Conservation (phyloP, 257 asterid genomes). For the Solanum corneliomulleri region DNA sequence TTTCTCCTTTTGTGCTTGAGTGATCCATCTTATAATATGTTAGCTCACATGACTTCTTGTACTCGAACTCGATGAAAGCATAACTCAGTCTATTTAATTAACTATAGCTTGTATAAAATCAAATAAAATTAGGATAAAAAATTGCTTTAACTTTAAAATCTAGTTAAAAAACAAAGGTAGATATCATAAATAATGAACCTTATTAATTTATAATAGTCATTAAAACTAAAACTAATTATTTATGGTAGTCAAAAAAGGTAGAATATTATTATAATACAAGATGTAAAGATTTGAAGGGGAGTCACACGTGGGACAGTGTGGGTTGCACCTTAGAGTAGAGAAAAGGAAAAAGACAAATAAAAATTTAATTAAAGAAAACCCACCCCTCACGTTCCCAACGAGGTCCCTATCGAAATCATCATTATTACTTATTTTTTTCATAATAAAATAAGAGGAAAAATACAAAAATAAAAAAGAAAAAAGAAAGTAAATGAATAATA, state of each 20-base stretch:
- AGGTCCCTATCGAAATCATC: background rate
- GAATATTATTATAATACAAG: background rate
- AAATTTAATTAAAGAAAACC: background rate
- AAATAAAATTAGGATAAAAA: too few relatives aligned
- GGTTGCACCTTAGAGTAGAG: slow-evolving; percentile 5
- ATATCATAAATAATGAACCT: too few relatives aligned
- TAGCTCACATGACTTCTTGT: slow-evolving; percentile 67
- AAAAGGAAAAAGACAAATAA: background rate
- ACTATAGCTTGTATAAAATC: background rate
- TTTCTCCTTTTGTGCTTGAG: background rate
- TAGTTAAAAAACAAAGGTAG: too few relatives aligned
- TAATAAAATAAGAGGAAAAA: background rate
- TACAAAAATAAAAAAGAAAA: background rate
- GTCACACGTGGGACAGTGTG: slow-evolving; percentile 37
- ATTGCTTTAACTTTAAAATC: too few relatives aligned
- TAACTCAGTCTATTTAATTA: too few relatives aligned
- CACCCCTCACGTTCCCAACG: background rate
- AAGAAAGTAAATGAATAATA: background rate
- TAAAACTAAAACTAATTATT: background rate
- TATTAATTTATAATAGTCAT: background rate
- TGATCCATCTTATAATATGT: slow-evolving; percentile 1
- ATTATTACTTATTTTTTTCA: too few relatives aligned
- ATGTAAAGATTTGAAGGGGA: slow-evolving; percentile 7
- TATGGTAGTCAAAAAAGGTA: background rate
- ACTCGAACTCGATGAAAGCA: slow-evolving; percentile 86